These are phyloP conservation scores for Strobilomyces confusus DNA, from an alignment of 768 basidiomycete species.

Conservation along the genomic window DNA sequence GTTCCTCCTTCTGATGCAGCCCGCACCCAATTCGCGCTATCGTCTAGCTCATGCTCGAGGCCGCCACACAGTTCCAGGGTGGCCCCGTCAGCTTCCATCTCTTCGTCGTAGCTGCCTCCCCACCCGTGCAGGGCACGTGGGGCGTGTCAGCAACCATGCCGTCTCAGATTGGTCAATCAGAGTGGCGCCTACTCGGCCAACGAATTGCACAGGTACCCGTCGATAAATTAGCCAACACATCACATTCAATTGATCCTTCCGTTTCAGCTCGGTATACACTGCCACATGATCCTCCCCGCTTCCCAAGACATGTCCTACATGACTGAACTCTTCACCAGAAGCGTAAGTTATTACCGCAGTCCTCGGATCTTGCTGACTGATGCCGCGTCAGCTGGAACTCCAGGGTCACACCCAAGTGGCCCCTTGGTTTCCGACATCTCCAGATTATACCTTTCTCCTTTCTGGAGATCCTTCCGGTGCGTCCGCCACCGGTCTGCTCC, in stretches of 20 bases:
- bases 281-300: constrained; percentile 52
- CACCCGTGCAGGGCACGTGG: constrained; percentile 36
- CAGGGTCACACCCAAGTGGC: constrained; percentile 21
- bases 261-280: constrained; percentile 49
- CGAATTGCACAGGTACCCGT: constrained; percentile 43
- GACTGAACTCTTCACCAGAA: constrained; percentile 45
- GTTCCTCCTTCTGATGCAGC: neutral
- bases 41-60: constrained; percentile 27
- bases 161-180: constrained; percentile 31
- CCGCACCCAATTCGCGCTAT: neutral
- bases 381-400: constrained; percentile 17
- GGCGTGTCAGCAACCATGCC: constrained; percentile 21
- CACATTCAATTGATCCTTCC: constrained; percentile 18
- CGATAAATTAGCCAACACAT: neutral
- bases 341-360: constrained; percentile 28
- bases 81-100: constrained; percentile 43
- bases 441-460: constrained; percentile 39
- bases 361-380: constrained; percentile 1
- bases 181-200: constrained; percentile 41
- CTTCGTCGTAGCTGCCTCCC: constrained; percentile 50
- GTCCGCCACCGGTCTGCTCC: constrained; percentile 8
- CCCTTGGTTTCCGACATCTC: constrained; percentile 42
- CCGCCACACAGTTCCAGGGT: constrained; percentile 28
- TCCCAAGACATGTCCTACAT: constrained; percentile 45
- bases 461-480: constrained; percentile 34